Percentiles rank a stretch among this genome's conserved stretches.
phyloP scores from a whole-genome alignment of 2,329 filamentous ascomycete species.

The Tolypocladium album region DNA sequence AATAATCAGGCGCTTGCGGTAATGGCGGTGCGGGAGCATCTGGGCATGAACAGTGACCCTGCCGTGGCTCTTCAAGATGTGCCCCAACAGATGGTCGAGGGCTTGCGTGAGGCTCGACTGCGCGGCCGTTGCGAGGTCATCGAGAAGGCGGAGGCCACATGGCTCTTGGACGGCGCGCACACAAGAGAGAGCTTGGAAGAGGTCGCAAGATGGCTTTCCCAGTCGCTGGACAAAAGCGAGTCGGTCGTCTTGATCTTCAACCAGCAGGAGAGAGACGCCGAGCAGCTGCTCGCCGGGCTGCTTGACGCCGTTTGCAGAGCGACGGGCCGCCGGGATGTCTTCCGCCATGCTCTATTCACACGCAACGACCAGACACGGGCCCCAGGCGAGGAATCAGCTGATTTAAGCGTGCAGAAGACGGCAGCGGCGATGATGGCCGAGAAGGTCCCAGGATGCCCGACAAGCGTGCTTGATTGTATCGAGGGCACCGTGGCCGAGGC shows the following conservation, averaged over 20 bases:
- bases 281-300: conserved; percentile 51
- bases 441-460: conserved; percentile 33
- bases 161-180: conserved; percentile 83
- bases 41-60: conserved; percentile 22
- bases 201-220: conserved; percentile 67
- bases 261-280: conserved; percentile 75
- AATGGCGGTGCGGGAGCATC: conserved; percentile 45
- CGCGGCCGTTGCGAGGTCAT: conserved; percentile 70
- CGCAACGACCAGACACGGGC: conserved; percentile 47
- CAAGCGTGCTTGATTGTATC: conserved; percentile 54
- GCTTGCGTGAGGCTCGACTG: conserved; percentile 56
- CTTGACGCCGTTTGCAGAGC: conserved; percentile 39
- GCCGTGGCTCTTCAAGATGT: conserved; percentile 12
- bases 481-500: conserved; percentile 56
- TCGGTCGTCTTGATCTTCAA: conserved; percentile 69
- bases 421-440: conserved; percentile 51
- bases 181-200: conserved; percentile 73
- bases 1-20: conserved; percentile 49
- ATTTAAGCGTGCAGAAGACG: conserved; percentile 53
- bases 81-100: conserved; percentile 42
- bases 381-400: conserved; percentile 25
- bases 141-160: conserved; percentile 41
- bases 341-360: conserved; percentile 70
- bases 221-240: conserved; percentile 22
- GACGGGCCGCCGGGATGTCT: conserved; percentile 31